These are phyloP conservation scores for Rubia peregrina DNA, from an alignment of 305 asterid species.

Conservation along the genomic window DNA sequence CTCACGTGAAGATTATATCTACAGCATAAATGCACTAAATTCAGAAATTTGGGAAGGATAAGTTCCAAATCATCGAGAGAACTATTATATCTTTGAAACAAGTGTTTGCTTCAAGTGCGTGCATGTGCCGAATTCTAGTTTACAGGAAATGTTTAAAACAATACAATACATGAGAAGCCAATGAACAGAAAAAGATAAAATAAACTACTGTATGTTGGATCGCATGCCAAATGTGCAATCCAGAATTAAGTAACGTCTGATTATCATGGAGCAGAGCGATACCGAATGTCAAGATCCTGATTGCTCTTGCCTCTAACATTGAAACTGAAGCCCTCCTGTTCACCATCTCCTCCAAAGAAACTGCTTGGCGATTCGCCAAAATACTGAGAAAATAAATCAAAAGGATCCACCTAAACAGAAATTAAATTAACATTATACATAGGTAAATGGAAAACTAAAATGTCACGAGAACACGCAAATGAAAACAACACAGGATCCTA, in stretches of 20 bases:
- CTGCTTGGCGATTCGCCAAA: slow-evolving; percentile 57
- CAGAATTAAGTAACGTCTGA: background rate
- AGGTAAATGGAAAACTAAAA: background rate
- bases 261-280: slow-evolving; percentile 20
- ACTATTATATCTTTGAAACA: background rate
- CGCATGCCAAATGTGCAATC: background rate
- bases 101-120: background rate
- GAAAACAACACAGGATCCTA: slow-evolving; percentile 23
- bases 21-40: slow-evolving; percentile 20
- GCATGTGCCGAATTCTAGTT: background rate
- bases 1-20: slow-evolving; percentile 73
- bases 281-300: slow-evolving; percentile 82
- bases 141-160: background rate
- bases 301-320: slow-evolving; percentile 38
- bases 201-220: background rate
- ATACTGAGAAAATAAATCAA: slow-evolving; percentile 62
- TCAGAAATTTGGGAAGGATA: background rate
- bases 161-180: background rate
- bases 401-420: slow-evolving; percentile 66
- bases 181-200: background rate
- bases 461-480: background rate
- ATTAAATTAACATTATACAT: slow-evolving; percentile 3
- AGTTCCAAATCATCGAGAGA: background rate
- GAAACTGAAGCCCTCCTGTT: slow-evolving; percentile 51
- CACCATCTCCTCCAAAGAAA: slow-evolving; percentile 59